Percentiles rank a stretch among this genome's conserved stretches.
Conservation (phyloP, 2,329 filamentous ascomycete species). For the Aureobasidium melanogenum region DNA sequence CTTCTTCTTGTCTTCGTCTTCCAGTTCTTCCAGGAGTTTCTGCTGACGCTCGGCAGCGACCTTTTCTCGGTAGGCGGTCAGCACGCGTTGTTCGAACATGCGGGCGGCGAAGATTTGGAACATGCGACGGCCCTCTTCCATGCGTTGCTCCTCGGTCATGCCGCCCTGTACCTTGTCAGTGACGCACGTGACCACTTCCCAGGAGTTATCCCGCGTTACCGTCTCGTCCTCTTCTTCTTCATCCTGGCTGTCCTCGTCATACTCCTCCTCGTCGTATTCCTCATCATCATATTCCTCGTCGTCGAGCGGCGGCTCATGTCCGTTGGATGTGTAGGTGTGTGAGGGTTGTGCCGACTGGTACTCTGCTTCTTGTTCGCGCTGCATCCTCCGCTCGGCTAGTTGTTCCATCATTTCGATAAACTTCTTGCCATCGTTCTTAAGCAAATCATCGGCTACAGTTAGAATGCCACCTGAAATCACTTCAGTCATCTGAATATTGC, state of each 20-base stretch:
- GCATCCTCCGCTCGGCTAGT: constrained; percentile 93
- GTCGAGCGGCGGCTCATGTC: constrained; percentile 62
- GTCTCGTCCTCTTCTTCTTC: constrained; percentile 58
- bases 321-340: constrained; percentile 41
- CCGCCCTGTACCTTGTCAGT: constrained; percentile 45
- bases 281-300: constrained; percentile 79
- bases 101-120: constrained; percentile 98
- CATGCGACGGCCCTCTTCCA: constrained; percentile 97
- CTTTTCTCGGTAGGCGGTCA: constrained; percentile 96
- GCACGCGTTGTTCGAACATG: constrained; percentile 97
- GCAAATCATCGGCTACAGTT: constrained; percentile 93
- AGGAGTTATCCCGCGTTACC: constrained; percentile 31
- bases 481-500: constrained; percentile 15
- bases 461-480: constrained; percentile 75
- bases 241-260: constrained; percentile 51
- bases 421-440: constrained; percentile 98
- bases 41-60: constrained; percentile 87
- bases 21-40: constrained; percentile 81
- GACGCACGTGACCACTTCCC: constrained; percentile 10
- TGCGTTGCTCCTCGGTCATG: constrained; percentile 96
- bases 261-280: constrained; percentile 54
- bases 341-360: constrained; percentile 52
- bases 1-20: constrained; percentile 70
- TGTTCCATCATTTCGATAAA: constrained; percentile 99
- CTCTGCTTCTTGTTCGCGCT: constrained; percentile 83